Evolutionary conservation across 176 grass and related monocot genomes (phyloP), one percentile per base, ranked within the genome.

Genomic region (Carex cristatella): DNA sequence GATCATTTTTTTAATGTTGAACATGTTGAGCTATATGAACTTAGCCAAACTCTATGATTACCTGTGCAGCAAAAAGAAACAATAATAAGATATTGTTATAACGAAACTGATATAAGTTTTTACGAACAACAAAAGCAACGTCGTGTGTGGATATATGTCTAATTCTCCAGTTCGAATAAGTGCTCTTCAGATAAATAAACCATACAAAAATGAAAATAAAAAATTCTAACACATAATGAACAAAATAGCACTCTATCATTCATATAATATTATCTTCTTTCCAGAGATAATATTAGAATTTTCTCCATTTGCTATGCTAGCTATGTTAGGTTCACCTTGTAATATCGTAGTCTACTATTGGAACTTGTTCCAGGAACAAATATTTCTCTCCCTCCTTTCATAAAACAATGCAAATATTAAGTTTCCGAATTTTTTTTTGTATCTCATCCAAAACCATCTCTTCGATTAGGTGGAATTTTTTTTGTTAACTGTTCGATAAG

Each of bases 281-380:
- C 73, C 61, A 69, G 87, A 95, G 89, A 95, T 89, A 49, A 95
- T 88, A 11, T 71, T 61, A 14, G 87, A 92, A 0, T 90, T 85
- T 56, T 85, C 90, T 37, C 93, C 93, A 75, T 84, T 91, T 61
- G 93, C 88, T 68, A 95, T 90, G 44, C 90, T 89, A 61, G 89
- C 93, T 58, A 95, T 89, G 80, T 91, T 91, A 28, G 89, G 83
- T 89, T 95, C 10, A 92, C 79, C 70, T 88, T 84, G 64, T n/a
- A n/a, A n/a, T n/a, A n/a, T 95, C 93, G 46, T 95, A 95, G 68
- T 95, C 93, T 42, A 95, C 87, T 38, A 95, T 84, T 0, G 93
- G 93, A 2, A 92, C 90, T 23, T 53, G 65, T 74, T 30, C 82
- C 88, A 86, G 89, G 90, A 95, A 95, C 72, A 16, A 63, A 10